These are phyloP conservation scores for Geosmithia morbida DNA, from an alignment of 2,329 filamentous ascomycete genomes.

Conservation along the genomic window DNA sequence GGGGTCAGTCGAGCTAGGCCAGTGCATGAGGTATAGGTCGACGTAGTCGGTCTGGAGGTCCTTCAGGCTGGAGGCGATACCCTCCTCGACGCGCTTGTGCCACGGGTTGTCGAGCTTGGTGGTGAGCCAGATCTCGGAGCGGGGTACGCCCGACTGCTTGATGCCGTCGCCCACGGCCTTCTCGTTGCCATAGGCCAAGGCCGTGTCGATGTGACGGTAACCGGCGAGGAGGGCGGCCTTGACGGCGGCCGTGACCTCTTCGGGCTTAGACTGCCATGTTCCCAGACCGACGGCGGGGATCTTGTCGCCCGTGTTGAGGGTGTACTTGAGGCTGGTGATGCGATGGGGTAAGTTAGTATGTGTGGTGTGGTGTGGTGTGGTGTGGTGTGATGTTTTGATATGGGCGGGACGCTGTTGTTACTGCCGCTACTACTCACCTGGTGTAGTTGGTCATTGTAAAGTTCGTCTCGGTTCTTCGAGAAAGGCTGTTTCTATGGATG, in stretches of 20 bases:
- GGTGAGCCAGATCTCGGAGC: slow-evolving; percentile 55
- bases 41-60: slow-evolving; percentile 50
- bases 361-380: background rate
- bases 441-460: background rate
- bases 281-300: slow-evolving; percentile 67
- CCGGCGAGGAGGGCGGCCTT: slow-evolving; percentile 51
- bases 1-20: slow-evolving; percentile 51
- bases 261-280: slow-evolving; percentile 62
- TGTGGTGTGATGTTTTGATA: too few species aligned
- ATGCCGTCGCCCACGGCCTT: slow-evolving; percentile 52
- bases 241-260: slow-evolving; percentile 58
- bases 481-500: too few species aligned
- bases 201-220: slow-evolving; percentile 66
- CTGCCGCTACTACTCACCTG: background rate
- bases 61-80: slow-evolving; percentile 43
- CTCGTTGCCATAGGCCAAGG: slow-evolving; percentile 67
- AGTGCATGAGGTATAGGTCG: slow-evolving; percentile 60
- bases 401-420: too few species aligned
- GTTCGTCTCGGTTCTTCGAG: background rate
- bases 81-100: slow-evolving; percentile 55
- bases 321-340: slow-evolving; percentile 30
- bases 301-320: slow-evolving; percentile 61
- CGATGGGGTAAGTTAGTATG: background rate
- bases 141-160: slow-evolving; percentile 47
- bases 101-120: slow-evolving; percentile 75